Evolutionary conservation across 2,329 filamentous ascomycete species (phyloP), one percentile per base, ranked within the genome.

Genomic region (Apiospora sp.): DNA sequence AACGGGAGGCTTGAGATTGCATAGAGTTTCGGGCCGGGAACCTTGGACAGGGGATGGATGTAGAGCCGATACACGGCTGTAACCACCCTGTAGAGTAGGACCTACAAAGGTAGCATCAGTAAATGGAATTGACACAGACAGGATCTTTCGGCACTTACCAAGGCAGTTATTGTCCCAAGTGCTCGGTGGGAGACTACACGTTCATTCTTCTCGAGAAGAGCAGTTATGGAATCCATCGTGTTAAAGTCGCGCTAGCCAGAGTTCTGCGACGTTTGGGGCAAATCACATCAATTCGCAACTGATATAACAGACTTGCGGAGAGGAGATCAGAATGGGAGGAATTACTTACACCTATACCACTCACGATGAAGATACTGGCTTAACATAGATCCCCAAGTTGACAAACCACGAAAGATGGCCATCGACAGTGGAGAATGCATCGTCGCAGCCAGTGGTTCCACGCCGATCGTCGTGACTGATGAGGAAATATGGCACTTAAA

Each of bases 1-100:
- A 24, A 71, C 16, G 24, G 44, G 22, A 69, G 16, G 27, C 37
- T 61, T 7, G 71, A 68, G 58, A 54, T 10, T 12, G 68, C 46
- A 30, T 70, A 24, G 19, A 72, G 69, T 44, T 48, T 71, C n/a
- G 71, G 68, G 10, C 71, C 71, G 19, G 71, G 69, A 48, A 72
- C 70, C 51, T 61, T 70, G 43, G 71, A 30, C 30, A 71, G 68
- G 37, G 68, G 71, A 37, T 54, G 22, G 46, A 72, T 49, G 61
- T 68, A 72, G 8, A 71, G 68, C 43, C 71, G 68, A 43, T 72
- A 72, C 44, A 72, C 44, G 22, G 46, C 34, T n/a, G 69, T 34
- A 24, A n/a, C 27, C 22, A 67, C 27, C 30, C 71, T 49, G 30
- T 72, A 72, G 27, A 58, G 8, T 1, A 61, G 6, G 16, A 22